These are phyloP conservation scores for Jatropha curcas DNA, from an alignment of 345 rosid genomes.

Conservation along the genomic window DNA sequence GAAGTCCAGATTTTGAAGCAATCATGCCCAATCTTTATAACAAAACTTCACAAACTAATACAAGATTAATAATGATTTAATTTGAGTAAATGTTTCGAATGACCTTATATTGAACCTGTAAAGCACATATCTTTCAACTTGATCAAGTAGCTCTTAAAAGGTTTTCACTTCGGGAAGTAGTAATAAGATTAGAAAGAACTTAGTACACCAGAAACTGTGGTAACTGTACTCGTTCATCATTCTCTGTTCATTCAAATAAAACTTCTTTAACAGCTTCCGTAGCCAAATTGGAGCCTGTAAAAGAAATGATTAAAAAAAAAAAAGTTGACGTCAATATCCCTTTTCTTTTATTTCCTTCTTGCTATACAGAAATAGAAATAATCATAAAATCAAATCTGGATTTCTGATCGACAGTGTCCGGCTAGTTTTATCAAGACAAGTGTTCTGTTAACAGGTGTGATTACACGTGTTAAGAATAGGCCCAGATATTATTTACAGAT, in stretches of 20 bases:
- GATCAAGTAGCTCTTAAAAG: constrained; percentile 62
- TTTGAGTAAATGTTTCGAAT: constrained; percentile 20
- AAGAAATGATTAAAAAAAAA: constrained; percentile 16
- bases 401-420: background rate
- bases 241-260: constrained; percentile 49
- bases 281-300: constrained; percentile 42
- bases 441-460: background rate
- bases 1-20: background rate
- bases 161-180: constrained; percentile 58
- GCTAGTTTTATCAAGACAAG: background rate
- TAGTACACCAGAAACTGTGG: constrained; percentile 65
- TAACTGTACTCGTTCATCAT: constrained; percentile 42
- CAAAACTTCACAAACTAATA: background rate
- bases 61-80: background rate
- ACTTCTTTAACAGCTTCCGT: constrained; percentile 50
- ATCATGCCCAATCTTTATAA: background rate
- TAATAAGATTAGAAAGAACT: constrained; percentile 53
- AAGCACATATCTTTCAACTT: constrained; percentile 51
- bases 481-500: background rate
- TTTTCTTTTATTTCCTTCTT: background rate
- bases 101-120: constrained; percentile 82
- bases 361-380: constrained; percentile 1
- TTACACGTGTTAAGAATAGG: background rate
- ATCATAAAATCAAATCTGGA: background rate
- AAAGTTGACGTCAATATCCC: background rate